These are phyloP conservation scores for Ormosia semicastrata DNA, from an alignment of 306 rosid species.

Conservation along the genomic window DNA sequence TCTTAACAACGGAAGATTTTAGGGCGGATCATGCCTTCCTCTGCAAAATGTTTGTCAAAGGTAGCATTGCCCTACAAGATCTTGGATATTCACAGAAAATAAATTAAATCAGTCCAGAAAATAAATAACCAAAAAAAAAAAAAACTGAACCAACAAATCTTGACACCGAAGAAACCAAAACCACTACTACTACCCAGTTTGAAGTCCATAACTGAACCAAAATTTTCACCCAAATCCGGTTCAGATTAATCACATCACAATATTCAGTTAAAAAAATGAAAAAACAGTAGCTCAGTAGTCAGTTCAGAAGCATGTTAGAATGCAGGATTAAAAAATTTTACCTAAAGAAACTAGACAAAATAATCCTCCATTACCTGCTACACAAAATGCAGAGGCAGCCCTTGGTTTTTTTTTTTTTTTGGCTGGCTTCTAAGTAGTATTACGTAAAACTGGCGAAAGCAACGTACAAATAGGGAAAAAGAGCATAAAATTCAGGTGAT, in stretches of 20 bases:
- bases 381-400: background rate
- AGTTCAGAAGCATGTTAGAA: background rate
- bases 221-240: constrained; percentile 1
- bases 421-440: background rate
- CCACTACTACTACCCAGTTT: background rate
- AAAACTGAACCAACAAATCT: constrained; percentile 22
- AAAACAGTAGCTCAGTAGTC: background rate
- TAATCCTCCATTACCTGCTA: background rate
- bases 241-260: background rate
- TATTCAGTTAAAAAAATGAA: background rate
- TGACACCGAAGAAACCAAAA: constrained; percentile 23
- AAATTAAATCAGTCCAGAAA: background rate
- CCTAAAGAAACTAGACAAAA: background rate
- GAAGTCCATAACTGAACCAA: background rate
- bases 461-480: constrained; percentile 29
- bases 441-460: background rate
- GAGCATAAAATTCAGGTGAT: constrained; percentile 40
- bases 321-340: background rate
- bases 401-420: background rate
- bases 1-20: background rate
- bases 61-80: constrained; percentile 42
- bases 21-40: constrained; percentile 45
- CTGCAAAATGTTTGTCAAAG: constrained; percentile 21
- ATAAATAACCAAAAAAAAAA: background rate
- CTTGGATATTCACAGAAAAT: constrained; percentile 41